Conservation (phyloP, 2,329 filamentous ascomycete genomes). For the Escovopsis sp. region DNA sequence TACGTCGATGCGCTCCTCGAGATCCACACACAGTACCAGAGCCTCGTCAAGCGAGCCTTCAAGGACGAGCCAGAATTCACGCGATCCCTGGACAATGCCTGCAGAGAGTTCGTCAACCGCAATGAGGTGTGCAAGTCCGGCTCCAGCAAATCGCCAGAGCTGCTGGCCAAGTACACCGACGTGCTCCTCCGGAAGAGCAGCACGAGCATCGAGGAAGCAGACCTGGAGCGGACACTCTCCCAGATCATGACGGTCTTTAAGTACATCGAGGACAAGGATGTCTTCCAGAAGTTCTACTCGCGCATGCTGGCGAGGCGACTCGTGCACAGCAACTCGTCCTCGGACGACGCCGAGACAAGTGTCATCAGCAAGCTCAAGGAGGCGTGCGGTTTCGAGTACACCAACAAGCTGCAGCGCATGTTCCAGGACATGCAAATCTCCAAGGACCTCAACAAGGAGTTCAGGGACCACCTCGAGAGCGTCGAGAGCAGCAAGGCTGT, state of each 20-base stretch:
- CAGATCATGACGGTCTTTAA: constrained; percentile 99
- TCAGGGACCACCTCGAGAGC: constrained; percentile 57
- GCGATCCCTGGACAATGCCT: constrained; percentile 88
- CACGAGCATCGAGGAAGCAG: constrained; percentile 83
- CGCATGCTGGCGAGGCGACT: constrained; percentile 89
- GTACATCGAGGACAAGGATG: constrained; percentile 99
- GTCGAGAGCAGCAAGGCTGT: constrained; percentile 47
- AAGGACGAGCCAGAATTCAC: constrained; percentile 95
- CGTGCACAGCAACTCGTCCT: constrained; percentile 89
- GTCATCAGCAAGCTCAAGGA: constrained; percentile 99
- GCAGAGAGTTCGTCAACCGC: constrained; percentile 93
- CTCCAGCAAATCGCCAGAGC: constrained; percentile 85
- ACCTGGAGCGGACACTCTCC: constrained; percentile 73
- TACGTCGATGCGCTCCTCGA: constrained; percentile 93
- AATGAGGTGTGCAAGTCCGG: constrained; percentile 92
- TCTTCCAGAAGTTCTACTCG: constrained; percentile 99
- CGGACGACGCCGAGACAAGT: constrained; percentile 92
- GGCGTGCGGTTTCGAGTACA: constrained; percentile 96
- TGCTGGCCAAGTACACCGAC: constrained; percentile 92
- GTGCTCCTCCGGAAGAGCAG: constrained; percentile 83
- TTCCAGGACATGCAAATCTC: constrained; percentile 99
- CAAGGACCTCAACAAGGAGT: constrained; percentile 85
- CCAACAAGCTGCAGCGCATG: constrained; percentile 98
- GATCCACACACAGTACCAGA: constrained; percentile 86
- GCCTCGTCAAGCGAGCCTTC: constrained; percentile 83